Evolutionary conservation across 495 filamentous ascomycete species (phyloP).

Genomic region (Hyaloscypha variabilis): DNA sequence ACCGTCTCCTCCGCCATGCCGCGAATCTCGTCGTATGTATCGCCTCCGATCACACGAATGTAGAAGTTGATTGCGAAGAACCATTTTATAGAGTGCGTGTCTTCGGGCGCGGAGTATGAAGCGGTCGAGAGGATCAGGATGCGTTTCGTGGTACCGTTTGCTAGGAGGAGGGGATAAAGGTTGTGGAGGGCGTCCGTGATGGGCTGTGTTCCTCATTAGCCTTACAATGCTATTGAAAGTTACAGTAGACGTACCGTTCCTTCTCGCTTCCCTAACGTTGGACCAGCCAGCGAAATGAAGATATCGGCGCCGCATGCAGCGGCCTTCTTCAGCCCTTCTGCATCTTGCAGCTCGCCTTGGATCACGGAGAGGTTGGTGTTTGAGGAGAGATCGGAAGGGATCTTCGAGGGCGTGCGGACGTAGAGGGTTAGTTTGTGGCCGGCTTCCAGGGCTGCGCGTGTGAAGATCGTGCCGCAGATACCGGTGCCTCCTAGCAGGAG

Average conservation of each 20-base stretch:
- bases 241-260: slow-evolving; percentile 17
- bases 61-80: slow-evolving; percentile 22
- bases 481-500: slow-evolving; percentile 27
- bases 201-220: slow-evolving; percentile 18
- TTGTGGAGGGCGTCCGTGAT: slow-evolving; percentile 24
- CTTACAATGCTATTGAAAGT: neutral
- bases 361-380: slow-evolving; percentile 19
- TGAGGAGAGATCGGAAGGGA: slow-evolving; percentile 23
- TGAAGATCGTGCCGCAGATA: slow-evolving; percentile 24
- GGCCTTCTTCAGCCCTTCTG: slow-evolving; percentile 25
- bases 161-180: slow-evolving; percentile 27
- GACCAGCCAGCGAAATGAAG: slow-evolving; percentile 28
- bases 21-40: slow-evolving; percentile 18
- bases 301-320: slow-evolving; percentile 26
- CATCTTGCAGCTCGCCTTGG: slow-evolving; percentile 24
- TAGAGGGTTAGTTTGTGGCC: slow-evolving; percentile 25
- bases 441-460: slow-evolving; percentile 24
- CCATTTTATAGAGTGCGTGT: slow-evolving; percentile 21
- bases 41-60: slow-evolving; percentile 22
- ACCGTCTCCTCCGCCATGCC: slow-evolving; percentile 28
- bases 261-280: slow-evolving; percentile 24
- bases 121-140: slow-evolving; percentile 29
- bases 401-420: slow-evolving; percentile 25
- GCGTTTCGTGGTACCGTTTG: slow-evolving; percentile 13
- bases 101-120: slow-evolving; percentile 27